These are phyloP conservation scores for Tricholoma saponaceum DNA, from an alignment of 768 basidiomycete species.

Conservation along the genomic window DNA sequence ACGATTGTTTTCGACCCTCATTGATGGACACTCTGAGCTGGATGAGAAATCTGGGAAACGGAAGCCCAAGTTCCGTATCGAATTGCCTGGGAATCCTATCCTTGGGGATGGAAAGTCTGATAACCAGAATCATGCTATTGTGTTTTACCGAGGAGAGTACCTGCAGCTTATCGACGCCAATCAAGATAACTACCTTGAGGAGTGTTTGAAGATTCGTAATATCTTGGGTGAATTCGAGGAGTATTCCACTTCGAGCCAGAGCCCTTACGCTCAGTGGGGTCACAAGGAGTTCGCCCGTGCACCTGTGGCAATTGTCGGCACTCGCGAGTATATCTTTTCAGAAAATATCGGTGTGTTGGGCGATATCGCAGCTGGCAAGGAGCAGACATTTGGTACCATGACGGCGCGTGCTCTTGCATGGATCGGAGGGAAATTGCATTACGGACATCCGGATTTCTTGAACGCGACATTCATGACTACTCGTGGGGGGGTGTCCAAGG, in stretches of 20 bases:
- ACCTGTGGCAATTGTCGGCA: conserved; percentile 97
- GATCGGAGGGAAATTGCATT: conserved; percentile 98
- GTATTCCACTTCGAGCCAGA: conserved; percentile 84
- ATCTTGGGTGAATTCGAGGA: conserved; percentile 98
- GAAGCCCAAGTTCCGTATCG: conserved; percentile 95
- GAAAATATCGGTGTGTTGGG: conserved; percentile 99
- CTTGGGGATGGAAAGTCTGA: conserved; percentile 99
- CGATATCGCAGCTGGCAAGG: conserved; percentile 98
- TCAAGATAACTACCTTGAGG: conserved; percentile 99
- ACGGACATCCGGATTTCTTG: conserved; percentile 98
- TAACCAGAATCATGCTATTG: conserved; percentile 99
- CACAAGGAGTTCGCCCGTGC: conserved; percentile 88
- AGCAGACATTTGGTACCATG: conserved; percentile 99
- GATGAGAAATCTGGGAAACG: conserved; percentile 85
- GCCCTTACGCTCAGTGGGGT: conserved; percentile 94
- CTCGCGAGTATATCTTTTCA: conserved; percentile 99
- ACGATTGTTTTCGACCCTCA: conserved; percentile 85
- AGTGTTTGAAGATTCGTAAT: conserved; percentile 98
- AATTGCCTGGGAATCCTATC: conserved; percentile 97
- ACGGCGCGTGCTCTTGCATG: conserved; percentile 92
- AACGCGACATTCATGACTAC: conserved; percentile 98
- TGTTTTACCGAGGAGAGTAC: conserved; percentile 99
- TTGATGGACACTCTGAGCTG: conserved; percentile 96
- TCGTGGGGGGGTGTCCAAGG: conserved; percentile 97
- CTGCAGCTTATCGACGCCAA: conserved; percentile 99